Evolutionary conservation across 2,329 filamentous ascomycete species (phyloP).

Genomic region (Graphilbum sp.): DNA sequence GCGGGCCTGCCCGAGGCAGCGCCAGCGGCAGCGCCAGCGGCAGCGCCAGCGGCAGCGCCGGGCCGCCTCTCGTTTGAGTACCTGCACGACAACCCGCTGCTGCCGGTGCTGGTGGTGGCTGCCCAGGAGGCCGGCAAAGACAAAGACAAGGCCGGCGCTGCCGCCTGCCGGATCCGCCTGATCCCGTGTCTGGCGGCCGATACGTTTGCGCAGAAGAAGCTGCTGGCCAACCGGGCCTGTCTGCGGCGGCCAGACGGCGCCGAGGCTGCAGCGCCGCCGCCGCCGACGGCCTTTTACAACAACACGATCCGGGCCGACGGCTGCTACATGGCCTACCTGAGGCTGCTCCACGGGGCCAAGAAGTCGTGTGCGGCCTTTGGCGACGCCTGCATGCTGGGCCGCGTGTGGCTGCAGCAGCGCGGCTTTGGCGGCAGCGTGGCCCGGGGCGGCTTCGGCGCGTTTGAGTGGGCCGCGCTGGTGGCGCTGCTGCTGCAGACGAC

Average conservation of each 20-base stretch:
- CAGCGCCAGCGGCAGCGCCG: too few species aligned
- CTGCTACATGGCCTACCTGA: constrained; percentile 57
- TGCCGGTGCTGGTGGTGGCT: constrained; percentile 46
- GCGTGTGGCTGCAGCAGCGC: constrained; percentile 77
- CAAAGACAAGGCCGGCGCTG: constrained; percentile 20
- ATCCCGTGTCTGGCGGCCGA: constrained; percentile 56
- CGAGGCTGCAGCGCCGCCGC: constrained; percentile 20
- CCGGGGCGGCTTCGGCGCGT: constrained; percentile 75
- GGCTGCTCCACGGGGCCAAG: constrained; percentile 52
- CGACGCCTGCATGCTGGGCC: constrained; percentile 74
- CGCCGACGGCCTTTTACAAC: constrained; percentile 74
- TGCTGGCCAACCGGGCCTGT: constrained; percentile 40
- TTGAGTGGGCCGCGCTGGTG: constrained; percentile 75
- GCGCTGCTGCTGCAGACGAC: constrained; percentile 69
- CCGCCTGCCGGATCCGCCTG: constrained; percentile 44
- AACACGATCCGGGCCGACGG: constrained; percentile 66
- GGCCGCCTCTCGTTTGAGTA: constrained; percentile 45
- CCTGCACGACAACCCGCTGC: constrained; percentile 57
- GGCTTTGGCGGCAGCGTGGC: constrained; percentile 57
- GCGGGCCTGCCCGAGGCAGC: too few species aligned
- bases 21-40: too few species aligned
- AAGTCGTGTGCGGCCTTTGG: constrained; percentile 57
- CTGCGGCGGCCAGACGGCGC: constrained; percentile 15
- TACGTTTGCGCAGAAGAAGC: constrained; percentile 55
- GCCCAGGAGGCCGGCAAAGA: constrained; percentile 2